A percentile compares a stretch with the other conserved stretches of the same genome.
These are phyloP conservation scores for Funneliformis caledonium DNA, from an alignment of 371 early-diverging fungal species.

Conservation along the genomic window DNA sequence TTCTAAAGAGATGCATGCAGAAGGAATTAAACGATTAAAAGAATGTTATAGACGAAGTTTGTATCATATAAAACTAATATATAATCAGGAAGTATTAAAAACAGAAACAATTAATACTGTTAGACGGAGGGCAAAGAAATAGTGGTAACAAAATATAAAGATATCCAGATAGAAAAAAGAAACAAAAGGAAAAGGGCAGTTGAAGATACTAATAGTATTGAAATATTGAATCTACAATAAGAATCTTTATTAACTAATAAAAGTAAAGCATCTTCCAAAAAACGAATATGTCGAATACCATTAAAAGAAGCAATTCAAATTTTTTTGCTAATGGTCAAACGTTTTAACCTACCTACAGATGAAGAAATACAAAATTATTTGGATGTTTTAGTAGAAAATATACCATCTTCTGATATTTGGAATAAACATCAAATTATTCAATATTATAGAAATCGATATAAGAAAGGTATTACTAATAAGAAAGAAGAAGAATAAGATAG, in stretches of 20 bases:
- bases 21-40: conserved; percentile 9
- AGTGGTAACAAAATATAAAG: background rate
- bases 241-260: background rate
- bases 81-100: background rate
- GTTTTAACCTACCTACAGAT: background rate
- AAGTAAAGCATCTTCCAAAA: background rate
- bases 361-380: background rate
- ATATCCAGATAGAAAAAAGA: background rate
- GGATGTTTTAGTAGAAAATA: background rate
- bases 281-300: background rate
- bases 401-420: background rate
- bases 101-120: background rate
- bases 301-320: conserved; percentile 9
- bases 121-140: background rate
- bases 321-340: background rate
- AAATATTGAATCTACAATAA: background rate
- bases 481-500: background rate
- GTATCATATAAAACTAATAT: background rate
- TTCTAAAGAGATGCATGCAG: background rate
- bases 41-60: background rate
- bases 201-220: background rate
- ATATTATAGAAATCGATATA: too few species aligned
- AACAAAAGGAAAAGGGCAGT: background rate
- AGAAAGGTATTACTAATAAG: background rate
- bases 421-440: background rate